Evolutionary conservation across 306 rosid genomes (phyloP), one percentile per base, ranked within the genome.

Genomic region (Prunus salicina): DNA sequence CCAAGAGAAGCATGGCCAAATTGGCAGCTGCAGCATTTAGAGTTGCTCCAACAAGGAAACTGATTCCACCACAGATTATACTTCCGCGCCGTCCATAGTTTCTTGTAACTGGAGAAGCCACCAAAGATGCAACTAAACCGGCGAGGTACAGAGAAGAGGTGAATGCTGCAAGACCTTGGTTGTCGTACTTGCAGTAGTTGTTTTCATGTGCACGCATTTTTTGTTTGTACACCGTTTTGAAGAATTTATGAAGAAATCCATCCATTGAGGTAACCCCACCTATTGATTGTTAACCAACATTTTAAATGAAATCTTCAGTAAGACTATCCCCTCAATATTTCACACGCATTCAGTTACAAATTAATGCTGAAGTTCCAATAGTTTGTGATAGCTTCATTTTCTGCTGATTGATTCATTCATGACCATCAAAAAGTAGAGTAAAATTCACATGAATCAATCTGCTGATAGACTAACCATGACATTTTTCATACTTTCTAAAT

Each of bases 191-290:
- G 91, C 98, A 94, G 85, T 94, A 94, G 83, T 92, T 87, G 84
- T 79, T 94, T 83, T 94, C 97, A 46, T 84, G 93, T 25, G 93
- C 98, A 13, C 67, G 90, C 78, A 18, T 69, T 82, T 94, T 92
- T 9, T 84, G 81, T 69, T 57, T 79, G 78, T 81, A 89, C 45
- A 92, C 97, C 46, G 75, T 38, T 13, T 89, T 89, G 88, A 94
- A 92, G 89, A 94, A 94, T 41, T 86, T 62, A 47, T 74, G 3
- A 34, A 94, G 97, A 79, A 94, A 94, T 76, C 83, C 88, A 84
- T 94, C 93, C 97, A 90, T 94, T 20, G 97, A 90, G 78, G 98
- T 94, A 79, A 94, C 98, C 30, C 98, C 97, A 2, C 97, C 98
- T 94, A 78, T 77, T 51, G 27, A 63, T 12, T 30, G 62, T 58